Percentiles rank a stretch among this genome's conserved stretches.
These are phyloP conservation scores for Russula olivacea DNA, from an alignment of 768 basidiomycete species.

Conservation along the genomic window DNA sequence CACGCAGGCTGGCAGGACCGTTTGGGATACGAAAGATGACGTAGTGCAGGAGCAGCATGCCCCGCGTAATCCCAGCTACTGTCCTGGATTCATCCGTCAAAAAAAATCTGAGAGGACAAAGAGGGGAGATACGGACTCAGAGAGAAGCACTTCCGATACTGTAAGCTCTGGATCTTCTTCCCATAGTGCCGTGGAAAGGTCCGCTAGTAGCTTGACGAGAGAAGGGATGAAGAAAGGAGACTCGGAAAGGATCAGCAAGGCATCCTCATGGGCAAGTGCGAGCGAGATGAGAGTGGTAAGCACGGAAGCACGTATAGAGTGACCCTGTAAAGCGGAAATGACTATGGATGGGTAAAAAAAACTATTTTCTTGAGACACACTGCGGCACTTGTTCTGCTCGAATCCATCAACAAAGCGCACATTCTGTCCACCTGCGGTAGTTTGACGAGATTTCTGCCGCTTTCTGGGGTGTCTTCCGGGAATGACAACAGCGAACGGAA, in stretches of 20 bases:
- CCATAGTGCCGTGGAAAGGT: constrained; percentile 55
- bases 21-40: constrained; percentile 45
- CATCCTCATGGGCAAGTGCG: constrained; percentile 37
- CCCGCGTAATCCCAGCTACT: constrained; percentile 46
- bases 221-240: constrained; percentile 61
- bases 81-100: constrained; percentile 35
- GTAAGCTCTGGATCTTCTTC: constrained; percentile 50
- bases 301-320: constrained; percentile 35
- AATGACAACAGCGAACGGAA: constrained; percentile 25
- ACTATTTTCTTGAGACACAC: constrained; percentile 23
- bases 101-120: constrained; percentile 12
- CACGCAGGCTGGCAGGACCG: constrained; percentile 42
- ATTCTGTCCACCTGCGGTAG: constrained; percentile 33
- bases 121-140: constrained; percentile 33
- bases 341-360: background rate
- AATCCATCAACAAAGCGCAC: constrained; percentile 29
- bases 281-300: constrained; percentile 40
- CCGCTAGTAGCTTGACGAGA: constrained; percentile 49
- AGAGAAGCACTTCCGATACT: constrained; percentile 33
- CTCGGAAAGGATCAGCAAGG: constrained; percentile 36
- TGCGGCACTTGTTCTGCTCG: constrained; percentile 23
- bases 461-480: constrained; percentile 19
- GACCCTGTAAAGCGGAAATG: constrained; percentile 28
- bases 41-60: constrained; percentile 56
- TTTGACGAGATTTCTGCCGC: constrained; percentile 20